A percentile compares a stretch with the other conserved stretches of the same genome.
Conservation (phyloP, 2,329 filamentous ascomycete species). For the Calcarisporium arbuscula region DNA sequence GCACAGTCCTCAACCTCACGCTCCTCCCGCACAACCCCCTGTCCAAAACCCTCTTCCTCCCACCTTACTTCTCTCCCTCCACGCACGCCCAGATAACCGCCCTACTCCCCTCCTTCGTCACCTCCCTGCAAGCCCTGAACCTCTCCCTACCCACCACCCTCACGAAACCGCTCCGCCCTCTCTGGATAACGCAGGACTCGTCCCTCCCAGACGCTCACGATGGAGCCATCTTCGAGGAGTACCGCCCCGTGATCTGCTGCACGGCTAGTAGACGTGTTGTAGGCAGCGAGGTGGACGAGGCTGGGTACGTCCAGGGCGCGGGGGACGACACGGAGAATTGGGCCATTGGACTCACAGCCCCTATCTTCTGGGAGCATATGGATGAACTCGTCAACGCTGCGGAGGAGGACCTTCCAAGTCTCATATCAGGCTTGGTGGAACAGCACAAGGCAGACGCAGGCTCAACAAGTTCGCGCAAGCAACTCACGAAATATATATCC, state of each 20-base stretch:
- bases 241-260: slow-evolving; percentile 72
- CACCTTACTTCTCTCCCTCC: slow-evolving; percentile 62
- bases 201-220: slow-evolving; percentile 28
- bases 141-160: slow-evolving; percentile 51
- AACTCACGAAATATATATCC: slow-evolving; percentile 29
- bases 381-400: slow-evolving; percentile 52
- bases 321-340: slow-evolving; percentile 94
- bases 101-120: slow-evolving; percentile 50
- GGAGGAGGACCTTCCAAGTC: slow-evolving; percentile 56
- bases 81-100: slow-evolving; percentile 72
- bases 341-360: slow-evolving; percentile 72
- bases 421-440: slow-evolving; percentile 41
- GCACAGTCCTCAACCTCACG: slow-evolving; percentile 72
- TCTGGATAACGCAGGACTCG: slow-evolving; percentile 74
- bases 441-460: slow-evolving; percentile 11
- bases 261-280: slow-evolving; percentile 71
- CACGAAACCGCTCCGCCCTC: slow-evolving; percentile 65
- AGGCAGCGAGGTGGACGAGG: slow-evolving; percentile 58
- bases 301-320: slow-evolving; percentile 81
- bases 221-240: slow-evolving; percentile 44
- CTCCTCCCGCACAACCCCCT: slow-evolving; percentile 58
- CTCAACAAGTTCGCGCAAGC: slow-evolving; percentile 8
- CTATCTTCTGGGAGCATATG: slow-evolving; percentile 71
- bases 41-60: slow-evolving; percentile 57
- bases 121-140: slow-evolving; percentile 46